Base-by-base conservation (phyloP, 1,284 basidiomycete genomes). In the Pyrrhoderma noxium region DNA sequence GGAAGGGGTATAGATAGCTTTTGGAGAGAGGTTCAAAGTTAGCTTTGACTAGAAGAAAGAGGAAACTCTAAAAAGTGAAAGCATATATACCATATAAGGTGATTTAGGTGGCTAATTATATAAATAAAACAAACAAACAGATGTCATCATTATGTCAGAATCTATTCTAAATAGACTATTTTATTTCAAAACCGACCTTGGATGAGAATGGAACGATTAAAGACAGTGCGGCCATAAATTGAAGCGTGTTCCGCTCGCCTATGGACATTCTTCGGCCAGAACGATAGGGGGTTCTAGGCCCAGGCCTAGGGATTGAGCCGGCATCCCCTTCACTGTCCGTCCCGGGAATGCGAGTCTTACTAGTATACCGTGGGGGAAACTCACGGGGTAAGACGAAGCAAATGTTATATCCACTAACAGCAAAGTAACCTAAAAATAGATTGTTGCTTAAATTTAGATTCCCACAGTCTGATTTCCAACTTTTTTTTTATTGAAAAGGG, bases 211-310 rank as follows among this genome's bases (percentile, higher is more conserved):
- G 86, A n/a, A 83, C 74, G 74, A 77, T 80, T 63, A 88, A 71
- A 52, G 85, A 82, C 52, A 89, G 75, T 7, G 79, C 85, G 22
- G 82, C 86, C 81, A 89, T 83, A 62, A 87, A 88, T 48, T 86
- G 80, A 38, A 77, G 69, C 40, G 67, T 70, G 51, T 71, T 75
- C 48, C 74, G 73, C 49, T 85, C 83, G 35, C 70, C 65, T 43
- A 85, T 58, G n/a, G 82, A 84, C 5, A 68, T 58, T 8, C 72
- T 62, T 49, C 82, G 71, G 52, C 74, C 68, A 18, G 57, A 47
- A 45, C 61, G 58, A 44, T 68, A 63, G 19, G 65, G 64, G 21
- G 67, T 68, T 27, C 71, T 65, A 25, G 70, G 57, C 2, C 54
- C 53, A 13, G 52, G 60, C 31, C 67, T 66, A 2, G 62, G 56